Percentiles rank a stretch among this genome's conserved stretches.
phyloP scores from a whole-genome alignment of 1,139 yeast species.

The Wickerhamomyces sp. region DNA sequence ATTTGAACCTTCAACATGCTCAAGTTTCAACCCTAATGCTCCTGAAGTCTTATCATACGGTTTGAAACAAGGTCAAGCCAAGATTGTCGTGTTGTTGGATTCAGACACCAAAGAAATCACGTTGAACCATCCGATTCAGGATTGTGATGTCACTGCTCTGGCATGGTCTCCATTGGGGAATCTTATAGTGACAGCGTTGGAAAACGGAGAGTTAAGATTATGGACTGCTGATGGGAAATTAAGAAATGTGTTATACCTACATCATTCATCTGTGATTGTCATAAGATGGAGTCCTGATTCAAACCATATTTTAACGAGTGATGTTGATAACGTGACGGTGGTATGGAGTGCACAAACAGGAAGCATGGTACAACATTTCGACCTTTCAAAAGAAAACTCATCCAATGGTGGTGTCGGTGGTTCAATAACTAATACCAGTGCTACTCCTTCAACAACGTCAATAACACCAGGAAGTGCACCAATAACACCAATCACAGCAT shows the following conservation, averaged over 20 bases:
- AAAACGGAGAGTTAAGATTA: conserved; percentile 59
- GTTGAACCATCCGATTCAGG: conserved; percentile 8
- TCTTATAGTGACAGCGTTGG: conserved; percentile 50
- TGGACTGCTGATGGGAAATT: conserved; percentile 68
- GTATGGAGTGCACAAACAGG: conserved; percentile 54
- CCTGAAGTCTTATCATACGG: conserved; percentile 35
- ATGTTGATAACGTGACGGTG: conserved; percentile 35
- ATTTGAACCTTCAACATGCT: conserved; percentile 30
- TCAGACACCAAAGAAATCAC: conserved; percentile 5
- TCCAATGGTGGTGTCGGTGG: neutral
- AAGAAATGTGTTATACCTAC: conserved; percentile 52
- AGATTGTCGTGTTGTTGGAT: conserved; percentile 24
- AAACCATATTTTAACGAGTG: conserved; percentile 29
- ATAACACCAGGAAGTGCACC: neutral
- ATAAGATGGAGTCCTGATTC: conserved; percentile 47
- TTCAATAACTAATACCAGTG: conserved; percentile 1
- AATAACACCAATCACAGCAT: conserved; percentile 1
- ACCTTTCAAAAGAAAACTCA: conserved; percentile 18
- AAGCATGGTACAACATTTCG: conserved; percentile 39
- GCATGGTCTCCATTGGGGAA: conserved; percentile 66
- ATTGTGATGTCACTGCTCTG: conserved; percentile 34
- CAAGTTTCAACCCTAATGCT: conserved; percentile 36
- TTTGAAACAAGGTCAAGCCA: conserved; percentile 32
- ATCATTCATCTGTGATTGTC: conserved; percentile 46
- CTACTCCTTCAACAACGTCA: neutral